Evolutionary conservation across 352 stramenopile genomes (phyloP), one percentile per base, ranked within the genome.

Genomic region (Globisporangium iwayamae): DNA sequence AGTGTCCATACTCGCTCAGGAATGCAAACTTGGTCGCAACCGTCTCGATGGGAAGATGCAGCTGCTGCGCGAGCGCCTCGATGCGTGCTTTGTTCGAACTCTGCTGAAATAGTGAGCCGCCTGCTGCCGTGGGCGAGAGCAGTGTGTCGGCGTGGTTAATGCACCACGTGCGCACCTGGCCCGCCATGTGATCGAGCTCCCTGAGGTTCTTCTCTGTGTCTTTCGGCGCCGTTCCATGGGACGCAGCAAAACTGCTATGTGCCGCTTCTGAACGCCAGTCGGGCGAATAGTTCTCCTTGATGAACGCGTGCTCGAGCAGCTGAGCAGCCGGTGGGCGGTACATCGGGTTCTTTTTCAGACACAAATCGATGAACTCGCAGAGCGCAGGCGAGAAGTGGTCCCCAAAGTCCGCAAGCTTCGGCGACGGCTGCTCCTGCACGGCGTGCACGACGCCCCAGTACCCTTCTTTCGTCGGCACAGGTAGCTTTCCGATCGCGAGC

Each of bases 361-460:
- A 94, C 32, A 91, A 63, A 54, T 93, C 82, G 20, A 94, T 38
- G 56, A 94, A 93, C 54, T 93, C 83, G 48, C 82, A 91, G 5
- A 94, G 67, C 32, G 85, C 78, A 1, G 76, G 70, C 14, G 86
- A 91, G 56, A 89, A 92, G 10, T 78, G 60, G 39, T 79, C 72
- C 9, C 82, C 79, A 60, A 85, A 94, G 56, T 92, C 82, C 0
- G 70, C 43, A 13, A 94, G 72, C 20, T 76, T 66, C 4, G 86
- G 83, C 8, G 83, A 91, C 14, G 86, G 82, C 66, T 92, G 78
- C 64, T 92, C 83, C 66, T 92, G 82, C 0, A 93, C 81, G 0
- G 85, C 84, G 47, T 95, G 83, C 6, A 97, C 81, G 14, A 97
- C 81, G n/a, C 79, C 83, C 89, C 90, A 97, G 72, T 97, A 97